Base-by-base conservation (phyloP, 176 grass and related monocot genomes). In the Rhipidocladum racemiflorum region DNA sequence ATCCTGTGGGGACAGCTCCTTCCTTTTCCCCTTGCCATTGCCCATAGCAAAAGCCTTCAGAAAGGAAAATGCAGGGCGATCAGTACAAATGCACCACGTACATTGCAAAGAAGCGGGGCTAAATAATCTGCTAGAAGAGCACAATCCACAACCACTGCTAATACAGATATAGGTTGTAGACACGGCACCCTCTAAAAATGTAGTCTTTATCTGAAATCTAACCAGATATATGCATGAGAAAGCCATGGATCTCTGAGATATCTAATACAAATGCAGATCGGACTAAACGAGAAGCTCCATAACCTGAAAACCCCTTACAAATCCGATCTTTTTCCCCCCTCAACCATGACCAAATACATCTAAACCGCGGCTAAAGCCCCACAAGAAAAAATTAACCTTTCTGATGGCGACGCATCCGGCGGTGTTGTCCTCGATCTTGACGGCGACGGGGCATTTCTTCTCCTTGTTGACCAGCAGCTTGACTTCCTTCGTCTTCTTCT, bases 21-120 rank as follows among this genome's bases (percentile, higher is more conserved):
- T 97, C 77, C 67, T 90, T 84, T 94, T 97, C 1, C 90, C 92
- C 76, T 94, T 97, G 56, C 57, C 60, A 36, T 81, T 85, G 68
- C 86, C 81, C 84, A 74, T 86, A 3, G 87, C 69, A 55, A 92
- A 94, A 38, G 90, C 92, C 95, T 97, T 21, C 5, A 49, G 61
- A 59, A 42, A 27, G 13, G 21, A 39, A 43, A 54, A 72, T 29
- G 51, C 30, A 32, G 27, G 1, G 20, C 0, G 4, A 13, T 84
- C 40, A 85, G 70, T 72, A 16, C 10, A 43, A 34, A 27, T 29
- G 23, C 17, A 23, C 27, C 5, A 24, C 10, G 1, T 71, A 5
- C 7, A 39, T 53, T 51, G 17, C 32, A 43, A 40, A 20, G 45
- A 4, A 43, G 59, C 29, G 13, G 7, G 0, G 9, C 4, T 23